Conservation (phyloP, 2,329 filamentous ascomycete species). For the Fusarium sacchari region DNA sequence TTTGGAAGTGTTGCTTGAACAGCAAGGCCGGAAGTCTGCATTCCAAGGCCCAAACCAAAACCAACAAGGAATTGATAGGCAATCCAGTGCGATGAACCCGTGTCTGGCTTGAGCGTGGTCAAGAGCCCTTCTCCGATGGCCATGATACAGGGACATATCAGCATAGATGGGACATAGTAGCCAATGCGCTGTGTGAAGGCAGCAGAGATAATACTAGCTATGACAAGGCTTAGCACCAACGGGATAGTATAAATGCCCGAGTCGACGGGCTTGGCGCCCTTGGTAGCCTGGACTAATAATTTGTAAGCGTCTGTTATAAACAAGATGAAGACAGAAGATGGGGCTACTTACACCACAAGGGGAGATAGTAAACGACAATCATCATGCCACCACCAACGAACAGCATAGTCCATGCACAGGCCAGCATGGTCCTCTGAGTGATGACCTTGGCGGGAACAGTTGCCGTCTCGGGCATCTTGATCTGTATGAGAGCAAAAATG, state of each 20-base stretch:
- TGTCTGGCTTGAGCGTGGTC: conserved; percentile 62
- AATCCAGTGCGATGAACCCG: conserved; percentile 64
- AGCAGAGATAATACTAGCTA: conserved; percentile 61
- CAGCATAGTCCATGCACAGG: conserved; percentile 57
- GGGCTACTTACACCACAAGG: conserved; percentile 62
- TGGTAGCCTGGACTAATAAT: conserved; percentile 63
- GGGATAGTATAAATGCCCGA: conserved; percentile 69
- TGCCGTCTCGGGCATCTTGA: conserved; percentile 64
- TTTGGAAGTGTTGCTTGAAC: conserved; percentile 63
- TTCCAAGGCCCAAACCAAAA: conserved; percentile 66
- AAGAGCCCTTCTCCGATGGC: conserved; percentile 66
- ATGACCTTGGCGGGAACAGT: conserved; percentile 67
- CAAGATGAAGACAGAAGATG: background rate
- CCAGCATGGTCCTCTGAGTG: conserved; percentile 63
- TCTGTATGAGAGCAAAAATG: conserved; percentile 62
- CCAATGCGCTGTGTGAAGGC: conserved; percentile 62
- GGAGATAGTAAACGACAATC: conserved; percentile 64
- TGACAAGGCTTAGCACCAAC: conserved; percentile 64
- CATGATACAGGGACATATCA: conserved; percentile 60
- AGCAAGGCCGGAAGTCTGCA: conserved; percentile 67
- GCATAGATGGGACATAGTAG: conserved; percentile 69
- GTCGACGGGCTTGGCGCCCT: conserved; percentile 61
- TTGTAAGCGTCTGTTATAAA: conserved; percentile 25
- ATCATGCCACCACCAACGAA: conserved; percentile 63
- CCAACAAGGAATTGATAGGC: conserved; percentile 68